A percentile compares a stretch with the other conserved stretches of the same genome.
Evolutionary conservation across 768 basidiomycete species (phyloP).

Genomic region (Leccinum fibrillosum): DNA sequence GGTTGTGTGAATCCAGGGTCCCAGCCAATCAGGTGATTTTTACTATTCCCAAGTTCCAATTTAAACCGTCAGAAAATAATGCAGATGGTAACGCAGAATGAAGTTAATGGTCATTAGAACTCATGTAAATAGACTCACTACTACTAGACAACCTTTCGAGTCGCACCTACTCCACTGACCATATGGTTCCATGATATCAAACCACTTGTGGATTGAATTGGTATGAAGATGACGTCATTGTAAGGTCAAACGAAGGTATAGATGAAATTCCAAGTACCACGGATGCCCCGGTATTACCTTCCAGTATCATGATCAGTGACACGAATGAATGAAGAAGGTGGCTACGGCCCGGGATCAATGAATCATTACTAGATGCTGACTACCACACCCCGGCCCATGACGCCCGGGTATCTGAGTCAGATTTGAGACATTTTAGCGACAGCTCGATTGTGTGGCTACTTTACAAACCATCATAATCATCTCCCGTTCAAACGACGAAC

Average conservation of each 20-base stretch:
- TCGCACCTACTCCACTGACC: too few species aligned
- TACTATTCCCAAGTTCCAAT: too few species aligned
- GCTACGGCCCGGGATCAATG: neutral
- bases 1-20: too few species aligned
- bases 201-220: neutral
- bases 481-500: neutral
- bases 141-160: too few species aligned
- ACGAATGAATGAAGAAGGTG: neutral
- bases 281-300: neutral
- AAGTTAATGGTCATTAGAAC: too few species aligned
- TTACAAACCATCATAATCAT: neutral
- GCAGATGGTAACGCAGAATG: too few species aligned
- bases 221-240: neutral
- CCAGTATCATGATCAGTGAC: neutral
- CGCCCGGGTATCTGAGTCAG: too few species aligned
- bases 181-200: too few species aligned
- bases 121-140: too few species aligned
- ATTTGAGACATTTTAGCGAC: neutral
- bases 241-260: neutral
- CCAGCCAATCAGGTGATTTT: too few species aligned
- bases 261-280: neutral
- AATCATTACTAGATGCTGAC: neutral
- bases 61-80: too few species aligned
- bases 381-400: neutral
- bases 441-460: neutral